Conservation (phyloP, 2,329 filamentous ascomycete species). For the Cephalotrichum gorgonifer region DNA sequence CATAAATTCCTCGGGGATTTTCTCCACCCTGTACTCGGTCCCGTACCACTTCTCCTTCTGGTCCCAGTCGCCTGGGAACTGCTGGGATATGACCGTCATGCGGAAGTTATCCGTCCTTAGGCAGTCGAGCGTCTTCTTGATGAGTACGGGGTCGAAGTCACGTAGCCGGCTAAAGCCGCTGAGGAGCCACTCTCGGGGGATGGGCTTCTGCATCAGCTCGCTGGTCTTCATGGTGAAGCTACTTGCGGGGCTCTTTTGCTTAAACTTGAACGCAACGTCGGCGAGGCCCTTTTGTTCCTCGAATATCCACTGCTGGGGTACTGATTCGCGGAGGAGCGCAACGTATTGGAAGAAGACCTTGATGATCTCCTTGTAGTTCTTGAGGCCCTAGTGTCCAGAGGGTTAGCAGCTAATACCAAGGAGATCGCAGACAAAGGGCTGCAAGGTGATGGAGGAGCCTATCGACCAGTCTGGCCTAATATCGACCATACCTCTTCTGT, state of each 20-base stretch:
- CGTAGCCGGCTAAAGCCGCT: conserved; percentile 69
- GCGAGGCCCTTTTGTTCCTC: conserved; percentile 83
- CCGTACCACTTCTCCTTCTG: conserved; percentile 95
- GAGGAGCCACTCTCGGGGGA: conserved; percentile 78
- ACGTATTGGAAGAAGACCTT: conserved; percentile 89
- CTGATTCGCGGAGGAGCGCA: conserved; percentile 67
- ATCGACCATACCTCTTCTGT: conserved; percentile 61
- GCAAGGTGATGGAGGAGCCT: background rate
- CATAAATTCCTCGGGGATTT: conserved; percentile 67
- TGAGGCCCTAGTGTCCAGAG: conserved; percentile 46
- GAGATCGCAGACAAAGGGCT: background rate
- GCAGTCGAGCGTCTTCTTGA: conserved; percentile 62
- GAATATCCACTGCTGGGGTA: conserved; percentile 87
- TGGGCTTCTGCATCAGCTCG: conserved; percentile 81
- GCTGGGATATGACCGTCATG: conserved; percentile 71
- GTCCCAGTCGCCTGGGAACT: conserved; percentile 75
- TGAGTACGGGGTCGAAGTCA: conserved; percentile 69
- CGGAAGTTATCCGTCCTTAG: conserved; percentile 84
- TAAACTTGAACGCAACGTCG: conserved; percentile 91
- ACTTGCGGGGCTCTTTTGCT: conserved; percentile 82
- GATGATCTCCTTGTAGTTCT: conserved; percentile 70
- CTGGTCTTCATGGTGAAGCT: conserved; percentile 80
- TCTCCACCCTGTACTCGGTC: conserved; percentile 80
- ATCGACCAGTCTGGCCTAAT: background rate
- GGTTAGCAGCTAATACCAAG: conserved; percentile 6